Conservation (phyloP, 441 rosid species). For the Kokia cookei region DNA sequence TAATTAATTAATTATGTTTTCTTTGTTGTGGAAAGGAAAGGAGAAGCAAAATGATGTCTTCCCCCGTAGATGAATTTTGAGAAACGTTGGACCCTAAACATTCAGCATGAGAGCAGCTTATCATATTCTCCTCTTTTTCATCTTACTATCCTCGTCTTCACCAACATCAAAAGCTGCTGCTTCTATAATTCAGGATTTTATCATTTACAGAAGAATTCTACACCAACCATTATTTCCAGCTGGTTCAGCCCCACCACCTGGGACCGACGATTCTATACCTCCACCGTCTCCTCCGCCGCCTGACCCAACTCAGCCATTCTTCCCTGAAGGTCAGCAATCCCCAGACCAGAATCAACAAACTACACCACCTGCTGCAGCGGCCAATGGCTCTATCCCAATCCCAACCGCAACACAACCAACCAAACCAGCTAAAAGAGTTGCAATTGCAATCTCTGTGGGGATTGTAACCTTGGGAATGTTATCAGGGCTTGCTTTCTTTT, state of each 20-base stretch:
- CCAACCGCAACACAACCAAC: slow-evolving; percentile 67
- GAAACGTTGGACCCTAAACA: slow-evolving; percentile 15
- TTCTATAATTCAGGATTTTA: not conserved
- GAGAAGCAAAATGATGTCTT: not conserved
- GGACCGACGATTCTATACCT: slow-evolving; percentile 14
- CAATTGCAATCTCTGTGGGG: slow-evolving; percentile 88
- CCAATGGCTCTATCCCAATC: slow-evolving; percentile 62
- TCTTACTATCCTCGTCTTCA: slow-evolving; percentile 11
- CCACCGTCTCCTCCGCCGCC: slow-evolving; percentile 28
- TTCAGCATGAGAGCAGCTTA: slow-evolving; percentile 50
- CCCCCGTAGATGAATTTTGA: not conserved
- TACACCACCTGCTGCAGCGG: slow-evolving; percentile 31
- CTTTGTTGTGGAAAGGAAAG: not conserved
- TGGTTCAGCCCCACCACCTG: slow-evolving; percentile 56
- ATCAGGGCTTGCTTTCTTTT: slow-evolving; percentile 81
- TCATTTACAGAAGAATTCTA: slow-evolving; percentile 52
- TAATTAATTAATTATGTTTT: not conserved
- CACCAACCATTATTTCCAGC: slow-evolving; percentile 89
- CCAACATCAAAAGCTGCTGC: slow-evolving; percentile 3
- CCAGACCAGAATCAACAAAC: slow-evolving; percentile 46
- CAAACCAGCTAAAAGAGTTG: slow-evolving; percentile 73
- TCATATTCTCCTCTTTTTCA: slow-evolving; percentile 21
- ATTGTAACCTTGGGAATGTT: slow-evolving; percentile 94
- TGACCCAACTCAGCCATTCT: slow-evolving; percentile 79
- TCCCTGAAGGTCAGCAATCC: slow-evolving; percentile 58